Conservation (phyloP, 805 yeast species). For the Saccharomycopsis javanensis region DNA sequence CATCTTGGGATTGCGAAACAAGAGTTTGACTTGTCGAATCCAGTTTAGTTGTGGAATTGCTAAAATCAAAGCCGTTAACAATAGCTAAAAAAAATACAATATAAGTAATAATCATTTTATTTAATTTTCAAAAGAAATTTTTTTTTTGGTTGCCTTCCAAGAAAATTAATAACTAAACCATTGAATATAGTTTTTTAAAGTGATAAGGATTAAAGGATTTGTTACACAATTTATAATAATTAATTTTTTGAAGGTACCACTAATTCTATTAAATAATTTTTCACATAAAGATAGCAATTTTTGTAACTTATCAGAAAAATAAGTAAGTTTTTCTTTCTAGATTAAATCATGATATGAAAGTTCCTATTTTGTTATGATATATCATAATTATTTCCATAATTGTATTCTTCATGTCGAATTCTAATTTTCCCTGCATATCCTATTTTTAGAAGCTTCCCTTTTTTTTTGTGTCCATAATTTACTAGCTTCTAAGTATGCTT, state of each 20-base stretch:
- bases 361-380: background rate
- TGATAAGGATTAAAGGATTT: background rate
- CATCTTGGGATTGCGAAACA: background rate
- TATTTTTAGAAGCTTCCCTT: background rate
- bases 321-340: background rate
- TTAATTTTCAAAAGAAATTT: too few relatives aligned
- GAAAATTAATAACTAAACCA: background rate
- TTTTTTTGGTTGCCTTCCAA: background rate
- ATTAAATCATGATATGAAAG: background rate
- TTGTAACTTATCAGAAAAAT: background rate
- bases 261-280: too few relatives aligned
- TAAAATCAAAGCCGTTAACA: background rate
- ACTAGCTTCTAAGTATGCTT: background rate
- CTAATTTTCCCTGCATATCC: background rate
- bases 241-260: background rate
- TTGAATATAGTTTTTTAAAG: background rate
- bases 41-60: background rate
- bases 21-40: background rate
- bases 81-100: background rate
- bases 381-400: background rate
- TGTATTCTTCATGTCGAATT: background rate
- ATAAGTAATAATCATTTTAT: background rate
- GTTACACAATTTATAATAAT: background rate
- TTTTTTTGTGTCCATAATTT: background rate
- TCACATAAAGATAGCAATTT: background rate